Conservation (phyloP, 75 land plant genomes). For the Sequoiadendron giganteum region DNA sequence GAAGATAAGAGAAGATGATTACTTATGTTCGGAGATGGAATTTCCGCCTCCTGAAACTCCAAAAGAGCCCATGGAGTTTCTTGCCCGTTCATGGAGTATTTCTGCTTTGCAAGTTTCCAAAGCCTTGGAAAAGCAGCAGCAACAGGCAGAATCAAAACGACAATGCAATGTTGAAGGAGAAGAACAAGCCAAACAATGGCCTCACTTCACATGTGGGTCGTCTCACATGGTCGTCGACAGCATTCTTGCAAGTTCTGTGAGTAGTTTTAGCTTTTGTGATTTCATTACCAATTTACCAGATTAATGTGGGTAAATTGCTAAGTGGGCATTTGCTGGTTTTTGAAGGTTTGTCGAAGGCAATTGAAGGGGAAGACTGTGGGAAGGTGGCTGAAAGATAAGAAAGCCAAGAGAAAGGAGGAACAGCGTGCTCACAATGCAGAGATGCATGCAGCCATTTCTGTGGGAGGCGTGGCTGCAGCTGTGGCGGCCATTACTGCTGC, state of each 20-base stretch:
- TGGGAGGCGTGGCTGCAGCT: constrained; percentile 95
- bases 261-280: constrained; percentile 12
- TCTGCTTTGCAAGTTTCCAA: constrained; percentile 76
- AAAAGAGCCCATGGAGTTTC: constrained; percentile 89
- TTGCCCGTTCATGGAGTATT: constrained; percentile 87
- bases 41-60: constrained; percentile 77
- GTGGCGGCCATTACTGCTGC: constrained; percentile 96
- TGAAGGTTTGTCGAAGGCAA: constrained; percentile 14
- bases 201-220: constrained; percentile 73
- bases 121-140: constrained; percentile 55
- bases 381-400: constrained; percentile 82
- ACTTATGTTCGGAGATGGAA: not conserved
- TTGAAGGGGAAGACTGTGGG: constrained; percentile 60
- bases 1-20: not conserved
- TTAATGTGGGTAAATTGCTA: not conserved
- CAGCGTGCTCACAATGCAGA: constrained; percentile 83
- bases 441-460: constrained; percentile 87
- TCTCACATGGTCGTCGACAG: constrained; percentile 87
- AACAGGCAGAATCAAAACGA: not conserved
- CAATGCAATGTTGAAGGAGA: not conserved
- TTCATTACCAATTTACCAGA: not conserved
- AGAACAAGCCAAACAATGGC: not conserved
- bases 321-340: not conserved
- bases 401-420: constrained; percentile 82
- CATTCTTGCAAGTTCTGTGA: constrained; percentile 81